Conservation (phyloP, 352 stramenopile species). For the Globisporangium paroecandrum region DNA sequence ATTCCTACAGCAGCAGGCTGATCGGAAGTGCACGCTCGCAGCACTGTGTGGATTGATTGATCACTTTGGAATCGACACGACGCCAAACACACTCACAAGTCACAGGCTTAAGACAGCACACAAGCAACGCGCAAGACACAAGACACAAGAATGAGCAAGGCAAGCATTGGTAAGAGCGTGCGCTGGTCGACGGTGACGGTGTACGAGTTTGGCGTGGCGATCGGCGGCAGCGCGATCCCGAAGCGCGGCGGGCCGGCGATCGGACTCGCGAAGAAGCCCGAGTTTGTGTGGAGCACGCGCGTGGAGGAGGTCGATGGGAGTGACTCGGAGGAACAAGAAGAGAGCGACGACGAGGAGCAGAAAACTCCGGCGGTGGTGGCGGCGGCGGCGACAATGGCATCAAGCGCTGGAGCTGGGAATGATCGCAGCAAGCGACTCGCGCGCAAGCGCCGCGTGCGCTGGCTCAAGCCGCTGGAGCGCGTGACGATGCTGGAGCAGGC, state of each 20-base stretch:
- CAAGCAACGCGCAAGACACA: not conserved
- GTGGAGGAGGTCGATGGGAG: constrained; percentile 32
- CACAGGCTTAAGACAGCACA: not conserved
- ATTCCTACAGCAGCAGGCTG: not conserved
- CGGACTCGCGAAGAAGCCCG: constrained; percentile 37
- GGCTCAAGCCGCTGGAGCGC: constrained; percentile 33
- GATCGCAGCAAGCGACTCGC: constrained; percentile 8
- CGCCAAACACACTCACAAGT: not conserved
- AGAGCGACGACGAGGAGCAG: constrained; percentile 2
- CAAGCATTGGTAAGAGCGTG: constrained; percentile 34
- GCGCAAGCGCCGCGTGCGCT: constrained; percentile 22
- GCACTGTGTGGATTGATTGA: not conserved
- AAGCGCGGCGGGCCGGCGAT: constrained; percentile 47
- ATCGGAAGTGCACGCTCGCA: not conserved
- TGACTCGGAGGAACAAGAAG: constrained; percentile 17
- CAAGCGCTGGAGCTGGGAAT: not conserved
- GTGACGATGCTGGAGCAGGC: constrained; percentile 27
- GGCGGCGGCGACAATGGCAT: not conserved
- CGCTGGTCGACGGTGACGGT: constrained; percentile 59
- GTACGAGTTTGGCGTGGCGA: constrained; percentile 58
- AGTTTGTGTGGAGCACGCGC: constrained; percentile 42
- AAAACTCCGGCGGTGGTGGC: not conserved
- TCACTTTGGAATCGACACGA: constrained; percentile 4
- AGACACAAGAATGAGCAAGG: not conserved
- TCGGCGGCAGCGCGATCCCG: constrained; percentile 50